These are phyloP conservation scores for Keithomyces neogunnii DNA, from an alignment of 2,329 filamentous ascomycete genomes.

Conservation along the genomic window DNA sequence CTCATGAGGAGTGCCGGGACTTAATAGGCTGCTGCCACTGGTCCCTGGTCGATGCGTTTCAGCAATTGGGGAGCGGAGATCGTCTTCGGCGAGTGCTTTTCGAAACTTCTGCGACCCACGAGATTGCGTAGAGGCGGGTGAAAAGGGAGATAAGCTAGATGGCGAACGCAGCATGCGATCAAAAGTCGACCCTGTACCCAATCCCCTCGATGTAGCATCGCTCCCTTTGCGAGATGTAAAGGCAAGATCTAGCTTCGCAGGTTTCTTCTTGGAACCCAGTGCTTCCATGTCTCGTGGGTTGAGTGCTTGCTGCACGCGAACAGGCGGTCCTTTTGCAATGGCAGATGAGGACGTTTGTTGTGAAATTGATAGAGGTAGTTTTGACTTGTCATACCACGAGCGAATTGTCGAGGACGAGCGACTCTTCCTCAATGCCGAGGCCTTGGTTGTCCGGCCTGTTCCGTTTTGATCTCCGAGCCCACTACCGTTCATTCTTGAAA, in stretches of 20 bases:
- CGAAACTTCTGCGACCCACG: slow-evolving; percentile 18
- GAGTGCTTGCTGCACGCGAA: slow-evolving; percentile 37
- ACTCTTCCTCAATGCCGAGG: slow-evolving; percentile 36
- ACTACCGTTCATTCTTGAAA: slow-evolving; percentile 12
- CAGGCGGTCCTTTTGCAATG: slow-evolving; percentile 46
- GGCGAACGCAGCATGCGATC: slow-evolving; percentile 33
- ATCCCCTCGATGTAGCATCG: not conserved
- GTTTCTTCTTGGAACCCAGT: slow-evolving; percentile 30
- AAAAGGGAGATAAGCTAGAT: slow-evolving; percentile 30
- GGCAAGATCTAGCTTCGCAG: slow-evolving; percentile 40
- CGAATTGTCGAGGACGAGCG: slow-evolving; percentile 47
- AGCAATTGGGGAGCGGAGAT: slow-evolving; percentile 15
- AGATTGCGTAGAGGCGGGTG: slow-evolving; percentile 18
- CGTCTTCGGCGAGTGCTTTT: slow-evolving; percentile 29
- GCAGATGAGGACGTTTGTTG: slow-evolving; percentile 51
- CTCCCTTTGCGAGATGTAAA: slow-evolving; percentile 11
- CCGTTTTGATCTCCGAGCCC: slow-evolving; percentile 2
- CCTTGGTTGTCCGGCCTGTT: slow-evolving; percentile 28
- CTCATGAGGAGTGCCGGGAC: slow-evolving; percentile 23
- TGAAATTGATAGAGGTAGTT: slow-evolving; percentile 46
- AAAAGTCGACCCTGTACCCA: slow-evolving; percentile 20
- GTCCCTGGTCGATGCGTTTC: slow-evolving; percentile 16
- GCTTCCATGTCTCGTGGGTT: slow-evolving; percentile 30
- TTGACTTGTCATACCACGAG: slow-evolving; percentile 49
- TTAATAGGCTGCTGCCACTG: slow-evolving; percentile 16